Percentiles rank a stretch among this genome's conserved stretches.
These are phyloP conservation scores for Mycena sp. DNA, from an alignment of 1,284 basidiomycete species.

Conservation along the genomic window DNA sequence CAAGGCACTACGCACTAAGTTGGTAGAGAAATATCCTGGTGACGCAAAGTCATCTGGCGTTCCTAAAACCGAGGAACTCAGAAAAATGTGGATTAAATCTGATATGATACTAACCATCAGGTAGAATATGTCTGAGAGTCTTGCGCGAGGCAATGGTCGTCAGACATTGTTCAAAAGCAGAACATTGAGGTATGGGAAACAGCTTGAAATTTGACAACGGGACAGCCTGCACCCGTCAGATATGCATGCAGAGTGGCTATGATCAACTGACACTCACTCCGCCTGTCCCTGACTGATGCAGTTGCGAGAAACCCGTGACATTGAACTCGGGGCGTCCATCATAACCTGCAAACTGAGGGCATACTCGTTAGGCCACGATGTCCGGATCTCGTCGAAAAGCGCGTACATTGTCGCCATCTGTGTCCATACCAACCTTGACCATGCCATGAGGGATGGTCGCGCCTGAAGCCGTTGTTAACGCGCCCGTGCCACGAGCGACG, in stretches of 20 bases:
- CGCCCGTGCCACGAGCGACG: neutral
- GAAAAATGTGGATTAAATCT: neutral
- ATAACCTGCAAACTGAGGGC: slow-evolving; percentile 67
- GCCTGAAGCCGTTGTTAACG: slow-evolving; percentile 43
- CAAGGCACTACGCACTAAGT: slow-evolving; percentile 50
- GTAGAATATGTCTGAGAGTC: slow-evolving; percentile 51
- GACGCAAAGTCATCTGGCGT: slow-evolving; percentile 65
- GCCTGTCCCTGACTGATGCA: slow-evolving; percentile 71
- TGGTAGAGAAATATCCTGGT: slow-evolving; percentile 71
- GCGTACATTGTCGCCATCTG: slow-evolving; percentile 65
- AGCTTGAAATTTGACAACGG: slow-evolving; percentile 72
- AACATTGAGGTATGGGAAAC: slow-evolving; percentile 61
- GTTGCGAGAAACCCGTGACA: slow-evolving; percentile 68
- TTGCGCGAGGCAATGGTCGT: slow-evolving; percentile 57
- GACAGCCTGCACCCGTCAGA: slow-evolving; percentile 47
- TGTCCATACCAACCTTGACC: slow-evolving; percentile 73
- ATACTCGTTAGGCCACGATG: neutral
- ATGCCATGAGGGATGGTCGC: slow-evolving; percentile 74
- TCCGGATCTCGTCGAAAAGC: neutral
- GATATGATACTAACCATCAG: slow-evolving; percentile 52
- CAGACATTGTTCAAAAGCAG: slow-evolving; percentile 59
- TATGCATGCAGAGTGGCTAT: neutral
- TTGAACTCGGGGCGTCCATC: slow-evolving; percentile 60
- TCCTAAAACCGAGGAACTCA: slow-evolving; percentile 43
- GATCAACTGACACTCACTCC: slow-evolving; percentile 48